Conservation (phyloP, 108 stramenopile species). For the Nannochloropsis granulata region DNA sequence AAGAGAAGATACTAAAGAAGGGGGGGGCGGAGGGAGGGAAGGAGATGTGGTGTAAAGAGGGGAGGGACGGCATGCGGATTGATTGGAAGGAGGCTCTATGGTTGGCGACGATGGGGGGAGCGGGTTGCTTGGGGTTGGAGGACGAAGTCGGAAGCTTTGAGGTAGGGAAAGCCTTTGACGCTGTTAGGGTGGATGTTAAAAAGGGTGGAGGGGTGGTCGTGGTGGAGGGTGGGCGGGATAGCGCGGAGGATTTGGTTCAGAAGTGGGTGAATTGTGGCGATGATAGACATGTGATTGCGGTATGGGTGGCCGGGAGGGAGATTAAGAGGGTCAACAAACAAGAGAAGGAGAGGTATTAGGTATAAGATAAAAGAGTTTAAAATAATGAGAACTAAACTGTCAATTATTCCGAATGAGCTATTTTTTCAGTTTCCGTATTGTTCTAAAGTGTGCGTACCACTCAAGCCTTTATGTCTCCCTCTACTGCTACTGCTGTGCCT, state of each 20-base stretch:
- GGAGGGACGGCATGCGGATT: background rate
- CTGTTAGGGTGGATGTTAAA: constrained; percentile 7
- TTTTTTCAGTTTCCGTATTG: background rate
- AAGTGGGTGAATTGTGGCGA: constrained; percentile 26
- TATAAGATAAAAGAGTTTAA: no score
- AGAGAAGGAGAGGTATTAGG: no score
- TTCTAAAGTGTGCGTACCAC: background rate
- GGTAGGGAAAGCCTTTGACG: constrained; percentile 43
- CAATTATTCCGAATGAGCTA: background rate
- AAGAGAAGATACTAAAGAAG: background rate
- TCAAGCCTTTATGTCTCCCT: background rate
- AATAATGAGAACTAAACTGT: no score
- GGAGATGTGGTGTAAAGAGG: background rate
- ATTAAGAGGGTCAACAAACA: background rate
- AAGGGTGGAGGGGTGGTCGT: background rate
- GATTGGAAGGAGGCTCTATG: constrained; percentile 35
- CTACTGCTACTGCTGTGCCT: background rate
- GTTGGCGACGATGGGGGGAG: constrained; percentile 45
- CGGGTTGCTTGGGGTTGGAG: constrained; percentile 34
- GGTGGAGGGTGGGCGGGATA: constrained; percentile 7
- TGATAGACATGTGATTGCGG: constrained; percentile 17
- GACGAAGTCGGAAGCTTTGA: constrained; percentile 33
- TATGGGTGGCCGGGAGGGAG: constrained; percentile 4
- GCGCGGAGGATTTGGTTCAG: constrained; percentile 5
- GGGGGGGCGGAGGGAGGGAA: background rate